phyloP scores from a whole-genome alignment of 2,329 filamentous ascomycete genomes.

The Diaporthe nobilis region DNA sequence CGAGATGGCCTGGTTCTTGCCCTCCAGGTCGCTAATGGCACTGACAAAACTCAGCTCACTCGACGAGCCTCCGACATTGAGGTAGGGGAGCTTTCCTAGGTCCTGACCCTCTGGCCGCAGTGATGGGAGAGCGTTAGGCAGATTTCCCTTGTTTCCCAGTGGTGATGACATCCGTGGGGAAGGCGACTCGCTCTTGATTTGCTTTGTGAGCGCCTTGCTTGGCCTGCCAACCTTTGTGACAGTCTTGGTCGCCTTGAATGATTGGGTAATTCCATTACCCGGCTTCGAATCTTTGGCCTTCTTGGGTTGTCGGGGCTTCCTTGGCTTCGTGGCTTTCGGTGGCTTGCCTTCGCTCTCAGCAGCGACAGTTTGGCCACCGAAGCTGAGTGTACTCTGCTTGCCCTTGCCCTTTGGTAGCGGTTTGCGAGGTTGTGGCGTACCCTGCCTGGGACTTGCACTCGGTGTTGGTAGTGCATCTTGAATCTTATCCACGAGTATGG shows the following conservation, averaged over 20 bases:
- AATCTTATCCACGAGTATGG: conserved; percentile 58
- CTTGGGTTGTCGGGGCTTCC: conserved; percentile 52
- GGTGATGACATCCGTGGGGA: conserved; percentile 47
- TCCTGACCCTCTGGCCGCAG: conserved; percentile 48
- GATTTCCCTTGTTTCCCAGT: conserved; percentile 41
- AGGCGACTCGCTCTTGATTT: conserved; percentile 44
- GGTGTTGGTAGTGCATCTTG: conserved; percentile 71
- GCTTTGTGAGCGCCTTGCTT: conserved; percentile 44
- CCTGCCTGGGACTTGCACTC: conserved; percentile 67
- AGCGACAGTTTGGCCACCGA: conserved; percentile 50
- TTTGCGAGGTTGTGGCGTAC: conserved; percentile 57
- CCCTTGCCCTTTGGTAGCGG: conserved; percentile 53
- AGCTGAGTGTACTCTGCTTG: conserved; percentile 68
- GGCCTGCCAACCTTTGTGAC: conserved; percentile 45
- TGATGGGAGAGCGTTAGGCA: conserved; percentile 43
- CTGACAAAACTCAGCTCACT: conserved; percentile 41
- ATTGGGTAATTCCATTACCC: conserved; percentile 56
- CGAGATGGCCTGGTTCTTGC: conserved; percentile 58
- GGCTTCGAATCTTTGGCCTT: conserved; percentile 53
- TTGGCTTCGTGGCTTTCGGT: conserved; percentile 47
- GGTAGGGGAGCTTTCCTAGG: conserved; percentile 39
- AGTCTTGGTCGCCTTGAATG: conserved; percentile 62
- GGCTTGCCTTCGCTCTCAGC: conserved; percentile 48
- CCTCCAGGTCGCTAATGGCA: conserved; percentile 43
- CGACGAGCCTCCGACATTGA: conserved; percentile 34